phyloP scores from a whole-genome alignment of 208 protist genomes.

The Entamoeba invadens region DNA sequence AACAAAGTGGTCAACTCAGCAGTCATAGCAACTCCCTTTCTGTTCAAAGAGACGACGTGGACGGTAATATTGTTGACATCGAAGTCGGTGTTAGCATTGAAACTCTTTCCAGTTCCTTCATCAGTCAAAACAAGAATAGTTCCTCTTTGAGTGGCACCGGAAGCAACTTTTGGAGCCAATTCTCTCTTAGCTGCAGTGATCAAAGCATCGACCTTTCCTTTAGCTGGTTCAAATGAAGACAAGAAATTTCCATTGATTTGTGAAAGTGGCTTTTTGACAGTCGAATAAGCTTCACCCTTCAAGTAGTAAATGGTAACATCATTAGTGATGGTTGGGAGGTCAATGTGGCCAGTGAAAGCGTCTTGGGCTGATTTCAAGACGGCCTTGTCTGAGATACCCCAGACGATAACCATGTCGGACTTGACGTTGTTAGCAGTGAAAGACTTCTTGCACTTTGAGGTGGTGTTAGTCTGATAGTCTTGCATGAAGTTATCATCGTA shows the following conservation, averaged over 20 bases:
- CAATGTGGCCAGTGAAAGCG: background rate
- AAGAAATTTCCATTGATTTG: background rate
- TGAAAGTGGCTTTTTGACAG: background rate
- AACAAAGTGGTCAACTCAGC: no score
- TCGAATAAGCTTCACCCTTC: background rate
- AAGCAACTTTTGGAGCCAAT: background rate
- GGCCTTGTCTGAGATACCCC: background rate
- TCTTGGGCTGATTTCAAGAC: background rate
- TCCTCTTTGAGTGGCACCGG: background rate
- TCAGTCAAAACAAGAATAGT: background rate
- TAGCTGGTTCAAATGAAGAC: background rate
- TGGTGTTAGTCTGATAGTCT: background rate
- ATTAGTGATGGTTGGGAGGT: background rate
- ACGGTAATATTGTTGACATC: background rate
- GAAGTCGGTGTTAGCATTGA: background rate
- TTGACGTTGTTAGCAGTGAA: background rate
- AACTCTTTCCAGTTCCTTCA: background rate
- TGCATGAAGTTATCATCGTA: background rate
- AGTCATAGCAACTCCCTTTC: background rate
- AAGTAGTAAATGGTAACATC: background rate
- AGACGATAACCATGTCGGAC: background rate
- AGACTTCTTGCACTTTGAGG: background rate
- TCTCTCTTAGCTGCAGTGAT: background rate
- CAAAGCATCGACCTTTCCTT: background rate
- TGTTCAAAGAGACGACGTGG: background rate